phyloP scores from a whole-genome alignment of 1,284 basidiomycete genomes.

The Ceratobasidium sp. region DNA sequence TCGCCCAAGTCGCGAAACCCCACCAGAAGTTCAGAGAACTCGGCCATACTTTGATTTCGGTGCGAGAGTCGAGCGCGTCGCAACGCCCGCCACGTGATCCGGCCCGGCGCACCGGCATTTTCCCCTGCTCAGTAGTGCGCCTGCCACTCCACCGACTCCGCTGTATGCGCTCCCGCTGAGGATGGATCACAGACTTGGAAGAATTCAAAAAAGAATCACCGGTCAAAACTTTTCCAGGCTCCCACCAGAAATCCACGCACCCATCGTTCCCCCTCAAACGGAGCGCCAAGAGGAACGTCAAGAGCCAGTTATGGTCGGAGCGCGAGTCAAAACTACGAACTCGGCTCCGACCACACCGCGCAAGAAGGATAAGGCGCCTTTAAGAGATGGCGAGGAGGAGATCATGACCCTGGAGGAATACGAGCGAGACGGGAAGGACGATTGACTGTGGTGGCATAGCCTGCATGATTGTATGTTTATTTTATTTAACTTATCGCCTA shows the following conservation, averaged over 20 bases:
- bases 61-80: too few relatives aligned
- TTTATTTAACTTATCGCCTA: neutral
- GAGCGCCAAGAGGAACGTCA: slow-evolving; percentile 11
- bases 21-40: too few relatives aligned
- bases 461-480: neutral
- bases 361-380: slow-evolving; percentile 8
- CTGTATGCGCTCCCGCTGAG: too few relatives aligned
- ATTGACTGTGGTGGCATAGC: slow-evolving; percentile 2
- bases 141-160: too few relatives aligned
- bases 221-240: slow-evolving; percentile 50
- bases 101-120: too few relatives aligned
- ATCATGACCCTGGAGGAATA: slow-evolving; percentile 39
- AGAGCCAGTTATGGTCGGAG: neutral
- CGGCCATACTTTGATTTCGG: too few relatives aligned
- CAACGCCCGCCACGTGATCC: too few relatives aligned
- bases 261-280: slow-evolving; percentile 8
- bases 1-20: too few relatives aligned
- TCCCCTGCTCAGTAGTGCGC: too few relatives aligned
- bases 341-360: slow-evolving; percentile 15
- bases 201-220: slow-evolving; percentile 47
- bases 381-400: slow-evolving; percentile 25
- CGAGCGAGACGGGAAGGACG: slow-evolving; percentile 29
- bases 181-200: slow-evolving; percentile 45
- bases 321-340: slow-evolving; percentile 6
- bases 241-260: slow-evolving; percentile 44